Evolutionary conservation across 192 early-diverging fungal genomes (phyloP).

Genomic region (Pilaira anomala): DNA sequence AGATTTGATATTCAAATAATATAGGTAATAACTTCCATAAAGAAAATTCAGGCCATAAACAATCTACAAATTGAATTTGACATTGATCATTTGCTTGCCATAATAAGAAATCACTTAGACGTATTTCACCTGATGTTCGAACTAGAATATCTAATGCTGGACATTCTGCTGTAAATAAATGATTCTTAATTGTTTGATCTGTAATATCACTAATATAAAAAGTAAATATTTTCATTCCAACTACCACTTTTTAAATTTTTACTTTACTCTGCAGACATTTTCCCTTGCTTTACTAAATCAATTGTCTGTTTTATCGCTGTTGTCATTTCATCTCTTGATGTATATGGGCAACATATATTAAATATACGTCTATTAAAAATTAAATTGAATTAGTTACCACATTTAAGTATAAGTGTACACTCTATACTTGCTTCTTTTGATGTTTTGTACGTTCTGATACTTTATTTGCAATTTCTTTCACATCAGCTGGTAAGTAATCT

Average conservation of each 20-base stretch:
- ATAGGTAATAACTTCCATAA: conserved; percentile 83
- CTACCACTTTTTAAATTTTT: neutral
- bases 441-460: conserved; percentile 65
- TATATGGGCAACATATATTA: conserved; percentile 93
- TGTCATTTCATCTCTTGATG: conserved; percentile 87
- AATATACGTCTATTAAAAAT: conserved; percentile 59
- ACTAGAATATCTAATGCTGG: conserved; percentile 85
- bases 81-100: conserved; percentile 50
- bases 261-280: conserved; percentile 40
- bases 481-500: conserved; percentile 61
- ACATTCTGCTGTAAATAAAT: conserved; percentile 60
- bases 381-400: neutral
- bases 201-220: conserved; percentile 57
- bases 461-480: conserved; percentile 54
- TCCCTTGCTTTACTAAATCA: conserved; percentile 56
- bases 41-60: conserved; percentile 94
- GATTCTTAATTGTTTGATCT: conserved; percentile 53
- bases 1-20: conserved; percentile 79
- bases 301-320: conserved; percentile 57
- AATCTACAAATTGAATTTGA: conserved; percentile 85
- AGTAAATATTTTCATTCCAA: too few relatives aligned
- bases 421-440: conserved; percentile 48
- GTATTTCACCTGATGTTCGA: conserved; percentile 92
- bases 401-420: neutral
- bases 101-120: conserved; percentile 83